phyloP scores from a whole-genome alignment of 164 flowering plant genomes.

The Magnolia changhungtana region DNA sequence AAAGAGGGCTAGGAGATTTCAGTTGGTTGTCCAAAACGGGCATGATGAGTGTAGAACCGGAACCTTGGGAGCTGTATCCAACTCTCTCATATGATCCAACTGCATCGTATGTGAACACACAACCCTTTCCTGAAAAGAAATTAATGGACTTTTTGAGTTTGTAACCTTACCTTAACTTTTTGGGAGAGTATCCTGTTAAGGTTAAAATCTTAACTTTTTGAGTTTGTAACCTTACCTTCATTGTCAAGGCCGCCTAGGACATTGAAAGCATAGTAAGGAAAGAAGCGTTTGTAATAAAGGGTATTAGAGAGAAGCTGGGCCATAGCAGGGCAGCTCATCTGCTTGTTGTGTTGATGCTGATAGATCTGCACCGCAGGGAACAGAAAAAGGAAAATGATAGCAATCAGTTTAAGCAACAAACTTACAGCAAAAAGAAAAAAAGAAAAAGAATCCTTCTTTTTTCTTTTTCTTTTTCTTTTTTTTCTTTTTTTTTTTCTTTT shows the following conservation, averaged over 20 bases:
- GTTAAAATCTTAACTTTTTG: too few relatives aligned
- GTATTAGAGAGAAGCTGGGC: constrained; percentile 93
- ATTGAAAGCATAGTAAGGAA: constrained; percentile 95
- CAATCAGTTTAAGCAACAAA: background rate
- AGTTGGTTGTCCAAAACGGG: constrained; percentile 94
- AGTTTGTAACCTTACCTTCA: constrained; percentile 45
- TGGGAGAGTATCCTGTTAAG: too few relatives aligned
- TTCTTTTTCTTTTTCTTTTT: too few relatives aligned
- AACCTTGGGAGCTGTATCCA: constrained; percentile 93
- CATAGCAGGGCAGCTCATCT: constrained; percentile 99
- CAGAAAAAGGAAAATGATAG: background rate
- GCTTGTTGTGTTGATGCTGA: constrained; percentile 97
- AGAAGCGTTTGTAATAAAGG: constrained; percentile 96
- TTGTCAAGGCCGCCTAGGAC: constrained; percentile 92
- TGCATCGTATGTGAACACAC: constrained; percentile 97
- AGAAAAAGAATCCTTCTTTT: too few relatives aligned
- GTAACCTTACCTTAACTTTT: too few relatives aligned
- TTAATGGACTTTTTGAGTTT: too few relatives aligned
- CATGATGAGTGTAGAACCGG: constrained; percentile 87
- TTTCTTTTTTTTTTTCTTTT: too few relatives aligned
- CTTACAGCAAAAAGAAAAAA: too few relatives aligned
- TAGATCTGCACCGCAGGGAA: constrained; percentile 44
- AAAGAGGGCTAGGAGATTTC: constrained; percentile 94
- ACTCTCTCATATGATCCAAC: constrained; percentile 98
- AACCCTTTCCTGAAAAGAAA: constrained; percentile 72